Conservation (phyloP, 805 yeast genomes). For the Starmerella sp. region DNA sequence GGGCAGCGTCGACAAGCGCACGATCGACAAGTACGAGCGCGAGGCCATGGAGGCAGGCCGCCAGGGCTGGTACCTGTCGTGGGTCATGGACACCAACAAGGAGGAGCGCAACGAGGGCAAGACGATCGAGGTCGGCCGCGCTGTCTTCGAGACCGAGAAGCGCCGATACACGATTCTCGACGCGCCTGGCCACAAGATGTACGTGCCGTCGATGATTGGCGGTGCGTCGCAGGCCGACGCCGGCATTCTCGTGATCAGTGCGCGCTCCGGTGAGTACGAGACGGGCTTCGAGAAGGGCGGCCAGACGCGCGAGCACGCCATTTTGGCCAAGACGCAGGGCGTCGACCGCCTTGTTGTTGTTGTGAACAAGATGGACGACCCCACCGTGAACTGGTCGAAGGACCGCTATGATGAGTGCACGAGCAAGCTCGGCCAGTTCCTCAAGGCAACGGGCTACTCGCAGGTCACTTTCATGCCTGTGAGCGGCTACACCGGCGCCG, state of each 20-base stretch:
- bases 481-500: constrained; percentile 95
- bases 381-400: constrained; percentile 91
- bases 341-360: constrained; percentile 88
- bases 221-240: constrained; percentile 99
- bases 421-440: constrained; percentile 59
- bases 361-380: constrained; percentile 97
- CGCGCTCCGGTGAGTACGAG: constrained; percentile 98
- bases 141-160: constrained; percentile 93
- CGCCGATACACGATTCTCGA: constrained; percentile 96
- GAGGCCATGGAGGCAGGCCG: constrained; percentile 99
- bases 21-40: constrained; percentile 93
- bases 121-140: constrained; percentile 97
- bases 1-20: constrained; percentile 97
- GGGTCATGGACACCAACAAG: constrained; percentile 99
- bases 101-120: constrained; percentile 99
- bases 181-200: constrained; percentile 99
- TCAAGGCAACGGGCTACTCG: constrained; percentile 76
- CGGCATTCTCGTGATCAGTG: constrained; percentile 92
- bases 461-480: constrained; percentile 93
- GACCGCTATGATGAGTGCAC: constrained; percentile 95
- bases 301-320: constrained; percentile 96
- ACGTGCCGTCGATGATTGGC: constrained; percentile 98
- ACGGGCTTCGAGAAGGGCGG: constrained; percentile 99
- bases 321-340: constrained; percentile 96
- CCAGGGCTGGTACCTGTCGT: constrained; percentile 98